A percentile compares a stretch with the other conserved stretches of the same genome.
phyloP scores from a whole-genome alignment of 805 yeast species.

The Jamesozyma rosinii region DNA sequence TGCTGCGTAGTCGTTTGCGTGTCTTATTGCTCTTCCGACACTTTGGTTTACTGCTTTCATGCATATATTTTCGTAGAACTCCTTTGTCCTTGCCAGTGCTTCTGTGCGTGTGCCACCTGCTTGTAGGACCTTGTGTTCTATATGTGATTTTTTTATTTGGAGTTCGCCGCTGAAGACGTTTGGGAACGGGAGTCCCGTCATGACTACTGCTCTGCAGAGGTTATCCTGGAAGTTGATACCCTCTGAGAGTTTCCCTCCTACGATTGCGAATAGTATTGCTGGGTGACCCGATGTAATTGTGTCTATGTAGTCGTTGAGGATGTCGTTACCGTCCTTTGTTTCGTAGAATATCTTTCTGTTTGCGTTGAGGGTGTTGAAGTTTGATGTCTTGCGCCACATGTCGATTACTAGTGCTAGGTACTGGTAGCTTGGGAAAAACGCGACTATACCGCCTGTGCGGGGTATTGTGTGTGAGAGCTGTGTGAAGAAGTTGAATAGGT shows the following conservation, averaged over 20 bases:
- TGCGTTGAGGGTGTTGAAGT: conserved; percentile 30
- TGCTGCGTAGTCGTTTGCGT: conserved; percentile 68
- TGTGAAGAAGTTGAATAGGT: conserved; percentile 35
- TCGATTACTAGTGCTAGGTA: conserved; percentile 46
- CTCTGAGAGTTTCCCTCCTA: conserved; percentile 87
- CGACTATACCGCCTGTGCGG: conserved; percentile 53
- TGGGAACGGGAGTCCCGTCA: conserved; percentile 87
- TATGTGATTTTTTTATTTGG: conserved; percentile 56
- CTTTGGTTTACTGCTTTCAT: conserved; percentile 90
- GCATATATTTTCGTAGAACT: conserved; percentile 73
- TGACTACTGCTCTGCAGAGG: conserved; percentile 76
- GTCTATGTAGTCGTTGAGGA: conserved; percentile 43
- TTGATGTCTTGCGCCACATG: conserved; percentile 40
- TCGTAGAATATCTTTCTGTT: conserved; percentile 51
- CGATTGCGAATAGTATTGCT: conserved; percentile 71
- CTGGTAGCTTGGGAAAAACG: conserved; percentile 78
- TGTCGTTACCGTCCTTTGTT: conserved; percentile 38
- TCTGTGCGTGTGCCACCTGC: conserved; percentile 39
- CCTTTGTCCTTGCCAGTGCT: conserved; percentile 42
- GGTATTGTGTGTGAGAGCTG: conserved; percentile 39
- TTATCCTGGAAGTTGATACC: conserved; percentile 87
- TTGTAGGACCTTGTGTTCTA: conserved; percentile 43
- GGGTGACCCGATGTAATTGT: conserved; percentile 37
- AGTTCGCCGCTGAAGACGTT: conserved; percentile 75
- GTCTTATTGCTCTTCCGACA: conserved; percentile 86